phyloP scores from a whole-genome alignment of 2,329 filamentous ascomycete genomes.

The Pseudogymnoascus sp. region DNA sequence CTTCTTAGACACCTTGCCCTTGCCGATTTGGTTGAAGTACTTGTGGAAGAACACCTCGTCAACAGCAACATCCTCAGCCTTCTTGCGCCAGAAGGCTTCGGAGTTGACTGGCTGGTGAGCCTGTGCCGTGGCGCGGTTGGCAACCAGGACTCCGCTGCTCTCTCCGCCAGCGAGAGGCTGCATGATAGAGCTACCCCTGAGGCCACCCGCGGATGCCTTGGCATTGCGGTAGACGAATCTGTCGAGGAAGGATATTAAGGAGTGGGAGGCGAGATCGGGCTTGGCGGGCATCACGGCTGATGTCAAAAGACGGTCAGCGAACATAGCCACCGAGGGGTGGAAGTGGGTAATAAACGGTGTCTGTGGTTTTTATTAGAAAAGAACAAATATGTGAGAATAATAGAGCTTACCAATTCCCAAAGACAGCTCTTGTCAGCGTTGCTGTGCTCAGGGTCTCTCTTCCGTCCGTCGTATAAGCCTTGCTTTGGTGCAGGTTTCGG shows the following conservation, averaged over 20 bases:
- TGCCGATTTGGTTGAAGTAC: slow-evolving; percentile 77
- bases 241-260: slow-evolving; percentile 90
- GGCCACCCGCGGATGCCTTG: slow-evolving; percentile 56
- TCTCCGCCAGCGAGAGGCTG: slow-evolving; percentile 71
- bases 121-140: slow-evolving; percentile 37
- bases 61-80: slow-evolving; percentile 74
- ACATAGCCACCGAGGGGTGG: slow-evolving; percentile 86
- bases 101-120: slow-evolving; percentile 66
- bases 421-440: slow-evolving; percentile 89
- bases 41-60: slow-evolving; percentile 98
- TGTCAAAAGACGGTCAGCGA: slow-evolving; percentile 64
- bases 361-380: slow-evolving; percentile 23
- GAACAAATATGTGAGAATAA: not conserved
- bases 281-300: slow-evolving; percentile 71
- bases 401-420: slow-evolving; percentile 70
- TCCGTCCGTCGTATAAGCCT: slow-evolving; percentile 71
- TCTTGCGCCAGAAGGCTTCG: slow-evolving; percentile 85
- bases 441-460: slow-evolving; percentile 84
- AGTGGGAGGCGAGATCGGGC: slow-evolving; percentile 83
- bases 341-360: slow-evolving; percentile 72
- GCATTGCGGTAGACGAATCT: slow-evolving; percentile 97
- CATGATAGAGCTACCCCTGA: slow-evolving; percentile 88
- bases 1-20: slow-evolving; percentile 49
- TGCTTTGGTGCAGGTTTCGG: slow-evolving; percentile 18
- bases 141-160: slow-evolving; percentile 53